Evolutionary conservation across 345 rosid genomes (phyloP), one percentile per base, ranked within the genome.

Genomic region (Acer saccharum): DNA sequence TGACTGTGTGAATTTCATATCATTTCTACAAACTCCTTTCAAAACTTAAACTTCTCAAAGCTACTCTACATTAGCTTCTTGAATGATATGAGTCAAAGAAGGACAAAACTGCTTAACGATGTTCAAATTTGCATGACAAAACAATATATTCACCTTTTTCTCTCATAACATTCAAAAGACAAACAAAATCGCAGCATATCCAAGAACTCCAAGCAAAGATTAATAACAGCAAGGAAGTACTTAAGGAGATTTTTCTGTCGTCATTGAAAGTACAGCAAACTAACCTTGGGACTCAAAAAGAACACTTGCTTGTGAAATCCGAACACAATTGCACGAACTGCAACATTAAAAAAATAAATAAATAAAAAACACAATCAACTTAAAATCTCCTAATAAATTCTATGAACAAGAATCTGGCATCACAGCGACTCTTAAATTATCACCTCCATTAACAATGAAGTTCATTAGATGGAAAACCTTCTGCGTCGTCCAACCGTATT

Each of bases 381-480:
- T 17, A 14, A 50, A 1, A 60, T 21, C 65, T 23, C 25, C 48
- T 62, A 41, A 52, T 6, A 81, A 11, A 72, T n/a, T 13, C 13
- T 1, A 75, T 23, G 6, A 54, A 66, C 41, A 21, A 60, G 9
- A 76, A 61, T 77, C 43, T 20, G 57, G 54, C 9, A 44, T 71
- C 54, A 48, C 43, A 9, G 55, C 21, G 35, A 60, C 32, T 65
- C 32, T 0, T 65, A 78, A 58, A 20, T 25, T 1, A 72, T 88
- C 78, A 95, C 99, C 99, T 92, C 99, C 99, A 85, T 95, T 95
- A 76, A 93, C 99, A 80, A 95, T 88, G 76, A 95, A 91, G 83
- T 95, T 95, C 98, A 96, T 92, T 79, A 96, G 93, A 86, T 96
- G 98, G 83, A 96, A 96, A 81, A 96, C 97, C 83, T 96, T 96